phyloP scores from a whole-genome alignment of 176 grass and related monocot genomes.

The Tuctoria greenei region DNA sequence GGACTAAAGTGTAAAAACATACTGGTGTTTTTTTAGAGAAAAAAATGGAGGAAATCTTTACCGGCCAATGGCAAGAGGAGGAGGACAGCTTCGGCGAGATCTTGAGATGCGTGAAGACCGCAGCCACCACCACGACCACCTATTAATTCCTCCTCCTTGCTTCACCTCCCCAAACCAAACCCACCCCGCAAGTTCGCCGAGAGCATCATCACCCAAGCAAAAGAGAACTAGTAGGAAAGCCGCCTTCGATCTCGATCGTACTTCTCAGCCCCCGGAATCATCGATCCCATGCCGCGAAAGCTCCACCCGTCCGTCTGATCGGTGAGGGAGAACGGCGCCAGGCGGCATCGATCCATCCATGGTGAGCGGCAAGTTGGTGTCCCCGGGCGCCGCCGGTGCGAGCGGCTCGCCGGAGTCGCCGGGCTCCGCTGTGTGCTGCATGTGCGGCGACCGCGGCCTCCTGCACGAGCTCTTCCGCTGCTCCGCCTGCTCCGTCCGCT shows the following conservation, averaged over 20 bases:
- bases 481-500: slow-evolving; percentile 67
- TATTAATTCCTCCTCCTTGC: slow-evolving; percentile 15
- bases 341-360: slow-evolving; percentile 30
- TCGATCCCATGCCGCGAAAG: slow-evolving; percentile 12
- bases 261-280: background rate
- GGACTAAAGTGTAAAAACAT: background rate
- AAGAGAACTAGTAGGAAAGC: background rate
- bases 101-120: slow-evolving; percentile 44
- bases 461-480: slow-evolving; percentile 87
- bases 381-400: background rate
- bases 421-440: slow-evolving; percentile 72
- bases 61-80: slow-evolving; percentile 33
- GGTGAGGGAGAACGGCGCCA: background rate
- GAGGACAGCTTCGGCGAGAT: slow-evolving; percentile 47
- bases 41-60: slow-evolving; percentile 30
- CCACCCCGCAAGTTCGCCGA: background rate
- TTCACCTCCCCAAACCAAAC: background rate
- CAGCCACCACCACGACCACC: slow-evolving; percentile 10
- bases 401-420: background rate
- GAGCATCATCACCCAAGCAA: background rate
- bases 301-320: slow-evolving; percentile 6
- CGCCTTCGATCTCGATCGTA: background rate
- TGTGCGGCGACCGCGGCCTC: slow-evolving; percentile 92
- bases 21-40: background rate
- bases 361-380: slow-evolving; percentile 53